Evolutionary conservation across 805 yeast species (phyloP).

Genomic region (Ogataea philodendri): DNA sequence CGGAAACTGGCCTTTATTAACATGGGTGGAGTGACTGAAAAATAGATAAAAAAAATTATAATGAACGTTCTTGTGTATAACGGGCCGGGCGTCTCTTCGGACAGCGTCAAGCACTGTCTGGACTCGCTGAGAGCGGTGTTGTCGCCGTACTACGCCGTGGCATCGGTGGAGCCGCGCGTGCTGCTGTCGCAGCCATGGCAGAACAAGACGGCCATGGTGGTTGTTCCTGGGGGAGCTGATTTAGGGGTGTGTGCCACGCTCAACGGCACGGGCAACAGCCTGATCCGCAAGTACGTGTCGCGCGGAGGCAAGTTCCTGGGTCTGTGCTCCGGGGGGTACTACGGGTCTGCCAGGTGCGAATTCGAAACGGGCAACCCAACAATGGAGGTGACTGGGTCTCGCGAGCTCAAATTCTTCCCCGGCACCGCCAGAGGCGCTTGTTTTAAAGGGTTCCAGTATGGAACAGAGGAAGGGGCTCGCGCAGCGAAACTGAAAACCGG

Average conservation of each 20-base stretch:
- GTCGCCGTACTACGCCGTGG: conserved; percentile 87
- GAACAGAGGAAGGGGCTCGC: conserved; percentile 70
- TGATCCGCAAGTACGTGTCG: conserved; percentile 61
- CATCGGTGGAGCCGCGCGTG: conserved; percentile 60
- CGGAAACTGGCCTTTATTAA: conserved; percentile 4
- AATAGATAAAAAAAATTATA: conserved; percentile 4
- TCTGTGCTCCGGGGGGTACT: conserved; percentile 95
- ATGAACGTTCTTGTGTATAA: conserved; percentile 75
- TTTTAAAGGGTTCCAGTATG: conserved; percentile 75
- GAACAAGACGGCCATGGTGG: conserved; percentile 70
- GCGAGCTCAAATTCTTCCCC: conserved; percentile 81
- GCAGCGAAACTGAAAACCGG: conserved; percentile 45
- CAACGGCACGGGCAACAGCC: conserved; percentile 64
- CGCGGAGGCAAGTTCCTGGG: conserved; percentile 85
- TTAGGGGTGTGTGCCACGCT: conserved; percentile 75
- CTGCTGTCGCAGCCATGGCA: conserved; percentile 86
- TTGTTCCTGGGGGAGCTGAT: conserved; percentile 97
- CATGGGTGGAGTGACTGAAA: too few species aligned
- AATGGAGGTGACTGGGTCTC: conserved; percentile 80
- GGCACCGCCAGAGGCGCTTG: conserved; percentile 84
- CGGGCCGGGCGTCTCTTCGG: conserved; percentile 82
- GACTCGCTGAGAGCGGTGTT: conserved; percentile 71
- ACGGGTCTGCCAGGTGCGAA: conserved; percentile 69
- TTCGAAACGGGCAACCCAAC: conserved; percentile 72
- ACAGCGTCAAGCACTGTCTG: conserved; percentile 79